Base-by-base conservation (phyloP, 495 filamentous ascomycete genomes). In the Haplographium delicatum region DNA sequence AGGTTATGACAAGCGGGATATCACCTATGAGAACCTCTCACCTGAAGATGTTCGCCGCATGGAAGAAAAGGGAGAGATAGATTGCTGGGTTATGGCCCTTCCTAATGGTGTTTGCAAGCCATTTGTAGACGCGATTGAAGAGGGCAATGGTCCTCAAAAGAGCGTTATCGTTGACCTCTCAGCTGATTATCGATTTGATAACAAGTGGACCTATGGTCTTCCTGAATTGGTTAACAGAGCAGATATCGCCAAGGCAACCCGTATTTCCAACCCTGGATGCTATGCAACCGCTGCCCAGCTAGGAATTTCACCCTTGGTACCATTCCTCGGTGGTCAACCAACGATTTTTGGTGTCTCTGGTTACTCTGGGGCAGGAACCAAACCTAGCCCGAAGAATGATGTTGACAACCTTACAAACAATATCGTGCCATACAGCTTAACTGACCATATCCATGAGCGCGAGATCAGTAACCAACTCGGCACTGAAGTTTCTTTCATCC, bases 81-180 rank as follows among this genome's bases (percentile, higher is more conserved):
- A 98, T 72, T 94, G 89, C 71, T 97, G 90, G 89, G 88, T 98
- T 27, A 95, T 97, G 89, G 93, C 93, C 30, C 78, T 98, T 23
- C 93, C 93, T 10, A 98, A 98, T 61, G 93, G 93, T 42, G 89
- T 98, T 49, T 96, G 90, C 77, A 89, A 91, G 71, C 93, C 93
- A 2, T 98, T 86, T 60, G 88, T 97, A 11, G 90, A 97, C 54
- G 91, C 93, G 23, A 80, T 98, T 39, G 79, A 91, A 61, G 80
- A 86, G 65, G 81, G 78, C 44, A 69, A 69, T 55, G 65, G 57
- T 3, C 65, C 68, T 11, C 75, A 82, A 51, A 83, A 85, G 57
- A 88, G 85, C 56, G 73, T 96, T 26, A 89, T 98, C 58, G 75
- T 98, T 47, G 93, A 98, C 67, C 78, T 98, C 26, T 94, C 88